These are phyloP conservation scores for Citrus hindsii DNA, from an alignment of 345 rosid species.

Conservation along the genomic window DNA sequence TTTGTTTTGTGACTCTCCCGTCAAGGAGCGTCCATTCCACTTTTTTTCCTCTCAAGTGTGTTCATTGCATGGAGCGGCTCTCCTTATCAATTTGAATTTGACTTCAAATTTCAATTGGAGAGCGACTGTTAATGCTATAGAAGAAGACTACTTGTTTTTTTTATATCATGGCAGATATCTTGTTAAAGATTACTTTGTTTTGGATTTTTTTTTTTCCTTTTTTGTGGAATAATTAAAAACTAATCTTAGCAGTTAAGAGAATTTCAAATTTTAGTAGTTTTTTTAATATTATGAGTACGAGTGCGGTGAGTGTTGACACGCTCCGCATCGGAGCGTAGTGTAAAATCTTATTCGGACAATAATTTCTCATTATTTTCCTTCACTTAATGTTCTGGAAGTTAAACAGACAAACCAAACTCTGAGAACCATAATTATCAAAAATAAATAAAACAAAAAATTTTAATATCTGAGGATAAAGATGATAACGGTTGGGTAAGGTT, in stretches of 20 bases:
- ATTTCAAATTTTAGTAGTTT: too few relatives aligned
- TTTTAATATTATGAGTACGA: too few relatives aligned
- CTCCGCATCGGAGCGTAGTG: background rate
- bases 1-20: constrained; percentile 4
- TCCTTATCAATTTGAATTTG: background rate
- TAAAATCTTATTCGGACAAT: background rate
- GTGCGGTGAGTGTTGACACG: background rate
- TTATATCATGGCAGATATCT: too few relatives aligned
- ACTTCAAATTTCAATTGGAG: constrained; percentile 2
- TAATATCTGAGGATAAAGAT: constrained; percentile 44
- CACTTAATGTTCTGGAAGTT: constrained; percentile 27
- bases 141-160: too few relatives aligned
- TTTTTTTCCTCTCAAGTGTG: too few relatives aligned
- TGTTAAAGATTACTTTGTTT: too few relatives aligned
- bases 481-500: constrained; percentile 49
- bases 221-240: too few relatives aligned
- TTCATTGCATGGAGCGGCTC: constrained; percentile 7
- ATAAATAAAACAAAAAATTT: constrained; percentile 9
- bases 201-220: too few relatives aligned
- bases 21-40: constrained; percentile 43
- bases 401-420: constrained; percentile 18
- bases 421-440: constrained; percentile 20
- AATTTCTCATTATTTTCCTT: background rate
- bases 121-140: background rate
- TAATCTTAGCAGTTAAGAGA: too few relatives aligned